Evolutionary conservation across 1,284 basidiomycete species (phyloP).

Genomic region (Ceratobasidium sp.): DNA sequence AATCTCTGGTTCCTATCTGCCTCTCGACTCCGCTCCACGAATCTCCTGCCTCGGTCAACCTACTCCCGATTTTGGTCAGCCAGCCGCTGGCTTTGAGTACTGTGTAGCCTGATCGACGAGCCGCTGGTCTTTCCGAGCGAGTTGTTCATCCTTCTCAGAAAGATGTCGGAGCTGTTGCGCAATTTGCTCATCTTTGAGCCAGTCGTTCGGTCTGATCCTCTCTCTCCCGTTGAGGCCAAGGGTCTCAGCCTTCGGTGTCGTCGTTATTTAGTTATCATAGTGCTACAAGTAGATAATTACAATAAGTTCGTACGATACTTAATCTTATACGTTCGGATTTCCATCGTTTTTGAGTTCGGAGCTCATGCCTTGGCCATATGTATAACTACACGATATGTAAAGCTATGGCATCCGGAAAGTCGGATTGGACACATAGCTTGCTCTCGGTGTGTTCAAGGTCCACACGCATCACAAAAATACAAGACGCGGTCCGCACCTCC

Average conservation of each 20-base stretch:
- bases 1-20: neutral
- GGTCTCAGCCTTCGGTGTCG: neutral
- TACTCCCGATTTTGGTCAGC: too few species aligned
- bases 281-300: neutral
- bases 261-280: too few species aligned
- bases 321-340: neutral
- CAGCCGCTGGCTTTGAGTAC: too few species aligned
- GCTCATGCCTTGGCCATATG: neutral
- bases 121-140: too few species aligned
- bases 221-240: too few species aligned
- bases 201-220: neutral
- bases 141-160: neutral
- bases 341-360: conserved; percentile 9
- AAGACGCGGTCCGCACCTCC: conserved; percentile 8
- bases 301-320: neutral
- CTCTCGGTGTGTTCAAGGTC: neutral
- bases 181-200: neutral
- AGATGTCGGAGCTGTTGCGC: neutral
- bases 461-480: neutral
- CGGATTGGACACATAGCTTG: neutral
- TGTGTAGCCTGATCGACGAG: too few species aligned
- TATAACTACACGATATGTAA: neutral
- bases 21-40: too few species aligned
- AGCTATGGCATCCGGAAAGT: neutral
- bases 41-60: too few species aligned